These are phyloP conservation scores for Westerdykella sp. DNA, from an alignment of 2,329 filamentous ascomycete genomes.

Conservation along the genomic window DNA sequence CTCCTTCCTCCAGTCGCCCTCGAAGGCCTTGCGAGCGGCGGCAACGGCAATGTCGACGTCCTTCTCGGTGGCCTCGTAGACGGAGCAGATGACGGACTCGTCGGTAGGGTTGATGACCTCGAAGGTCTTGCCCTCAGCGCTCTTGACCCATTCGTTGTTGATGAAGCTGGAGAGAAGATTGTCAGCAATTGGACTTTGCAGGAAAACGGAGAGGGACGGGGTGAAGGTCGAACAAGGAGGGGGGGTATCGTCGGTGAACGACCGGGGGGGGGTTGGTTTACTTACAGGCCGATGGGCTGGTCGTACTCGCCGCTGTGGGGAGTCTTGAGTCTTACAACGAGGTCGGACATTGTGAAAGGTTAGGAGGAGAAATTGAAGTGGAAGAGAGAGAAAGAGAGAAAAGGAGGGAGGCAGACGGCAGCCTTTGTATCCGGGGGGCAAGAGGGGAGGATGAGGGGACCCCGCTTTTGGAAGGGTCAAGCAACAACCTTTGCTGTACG, in stretches of 20 bases:
- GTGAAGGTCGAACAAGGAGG: background rate
- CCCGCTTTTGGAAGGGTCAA: no score
- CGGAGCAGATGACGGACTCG: conserved; percentile 77
- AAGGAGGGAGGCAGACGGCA: background rate
- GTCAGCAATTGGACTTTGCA: conserved; percentile 10
- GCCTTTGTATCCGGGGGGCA: conserved; percentile 7
- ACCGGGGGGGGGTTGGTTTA: conserved; percentile 10
- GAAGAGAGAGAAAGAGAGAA: conserved; percentile 9
- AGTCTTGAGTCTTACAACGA: conserved; percentile 58
- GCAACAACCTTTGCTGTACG: no score
- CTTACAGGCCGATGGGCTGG: conserved; percentile 51
- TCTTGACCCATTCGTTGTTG: conserved; percentile 84
- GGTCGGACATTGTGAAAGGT: conserved; percentile 37
- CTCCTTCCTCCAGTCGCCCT: conserved; percentile 62
- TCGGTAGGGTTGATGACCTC: conserved; percentile 85
- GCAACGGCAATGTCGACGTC: conserved; percentile 73
- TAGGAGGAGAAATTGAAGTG: conserved; percentile 4
- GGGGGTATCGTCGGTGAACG: conserved; percentile 42
- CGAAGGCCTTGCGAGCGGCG: conserved; percentile 80
- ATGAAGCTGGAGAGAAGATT: conserved; percentile 60
- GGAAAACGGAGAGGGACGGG: conserved; percentile 4
- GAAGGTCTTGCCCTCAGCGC: conserved; percentile 81
- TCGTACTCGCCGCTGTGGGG: conserved; percentile 56
- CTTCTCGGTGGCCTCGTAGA: conserved; percentile 82
- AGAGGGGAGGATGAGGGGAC: background rate